phyloP scores from a whole-genome alignment of 169 alveolate genomes.

The Besnoitia besnoiti region DNA sequence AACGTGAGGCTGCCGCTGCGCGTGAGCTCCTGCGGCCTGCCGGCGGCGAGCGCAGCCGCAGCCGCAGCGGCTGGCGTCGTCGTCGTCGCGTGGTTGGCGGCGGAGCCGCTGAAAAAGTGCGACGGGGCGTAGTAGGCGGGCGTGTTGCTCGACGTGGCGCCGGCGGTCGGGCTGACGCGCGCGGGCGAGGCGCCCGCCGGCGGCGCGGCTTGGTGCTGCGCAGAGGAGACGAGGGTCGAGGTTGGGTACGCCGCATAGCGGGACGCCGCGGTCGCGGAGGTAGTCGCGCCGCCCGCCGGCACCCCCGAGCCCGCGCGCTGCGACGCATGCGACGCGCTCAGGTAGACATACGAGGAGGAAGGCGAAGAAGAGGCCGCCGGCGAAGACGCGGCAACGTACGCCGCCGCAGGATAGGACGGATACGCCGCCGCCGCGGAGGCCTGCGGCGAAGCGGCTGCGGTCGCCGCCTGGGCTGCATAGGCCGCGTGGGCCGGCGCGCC shows the following conservation, averaged over 20 bases:
- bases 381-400: conserved; percentile 2
- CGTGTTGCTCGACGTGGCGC: background rate
- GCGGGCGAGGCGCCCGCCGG: background rate
- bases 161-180: background rate
- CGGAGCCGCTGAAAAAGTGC: background rate
- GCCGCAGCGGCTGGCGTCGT: too few species aligned
- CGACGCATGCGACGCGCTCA: too few species aligned
- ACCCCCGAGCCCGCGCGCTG: too few species aligned
- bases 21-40: background rate
- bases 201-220: background rate
- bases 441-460: background rate
- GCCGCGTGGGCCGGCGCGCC: too few species aligned
- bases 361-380: background rate
- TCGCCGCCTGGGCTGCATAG: too few species aligned
- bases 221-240: background rate
- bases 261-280: too few species aligned
- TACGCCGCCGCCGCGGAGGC: conserved; percentile 15
- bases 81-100: too few species aligned
- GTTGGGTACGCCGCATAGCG: too few species aligned
- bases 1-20: background rate
- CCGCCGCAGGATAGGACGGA: background rate
- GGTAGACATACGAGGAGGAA: too few species aligned
- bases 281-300: too few species aligned
- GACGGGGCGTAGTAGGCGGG: background rate
- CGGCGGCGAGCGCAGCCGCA: background rate